Conservation (phyloP, 2,329 filamentous ascomycete genomes). For the Niveomyces coronatus region DNA sequence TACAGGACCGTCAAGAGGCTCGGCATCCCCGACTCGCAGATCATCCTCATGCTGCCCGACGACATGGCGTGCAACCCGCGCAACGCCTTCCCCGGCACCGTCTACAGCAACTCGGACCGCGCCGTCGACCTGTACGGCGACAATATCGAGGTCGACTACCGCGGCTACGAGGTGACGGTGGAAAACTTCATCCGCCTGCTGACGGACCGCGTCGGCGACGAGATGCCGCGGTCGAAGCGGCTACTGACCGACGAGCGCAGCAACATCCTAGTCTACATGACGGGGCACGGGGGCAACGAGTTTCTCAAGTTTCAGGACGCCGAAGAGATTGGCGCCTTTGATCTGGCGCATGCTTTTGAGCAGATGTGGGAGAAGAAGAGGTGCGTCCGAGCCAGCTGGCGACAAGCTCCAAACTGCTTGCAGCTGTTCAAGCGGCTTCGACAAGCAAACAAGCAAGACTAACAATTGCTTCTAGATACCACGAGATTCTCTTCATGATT, state of each 20-base stretch:
- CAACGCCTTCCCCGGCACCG: constrained; percentile 93
- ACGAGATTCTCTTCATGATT: constrained; percentile 99
- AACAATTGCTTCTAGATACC: constrained; percentile 49
- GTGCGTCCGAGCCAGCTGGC: too few relatives aligned
- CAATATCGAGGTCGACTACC: constrained; percentile 97
- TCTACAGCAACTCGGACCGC: constrained; percentile 96
- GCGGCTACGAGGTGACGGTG: constrained; percentile 96
- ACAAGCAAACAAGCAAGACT: too few relatives aligned
- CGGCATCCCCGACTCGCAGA: constrained; percentile 95
- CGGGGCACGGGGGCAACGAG: constrained; percentile 92
- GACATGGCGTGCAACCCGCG: constrained; percentile 99
- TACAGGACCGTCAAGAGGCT: constrained; percentile 97
- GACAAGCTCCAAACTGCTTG: too few relatives aligned
- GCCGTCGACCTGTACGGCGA: constrained; percentile 94
- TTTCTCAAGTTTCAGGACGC: constrained; percentile 98
- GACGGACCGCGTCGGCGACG: constrained; percentile 87
- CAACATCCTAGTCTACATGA: constrained; percentile 99
- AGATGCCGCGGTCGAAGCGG: constrained; percentile 90
- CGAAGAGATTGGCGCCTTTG: constrained; percentile 93
- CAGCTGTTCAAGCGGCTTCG: constrained; percentile 10
- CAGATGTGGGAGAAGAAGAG: constrained; percentile 99
- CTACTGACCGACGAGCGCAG: constrained; percentile 89
- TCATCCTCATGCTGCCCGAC: constrained; percentile 99
- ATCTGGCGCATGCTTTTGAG: constrained; percentile 92
- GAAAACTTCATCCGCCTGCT: constrained; percentile 96